These are phyloP conservation scores for Wallacemonas rigidus DNA, from an alignment of 208 protist genomes.

Conservation along the genomic window DNA sequence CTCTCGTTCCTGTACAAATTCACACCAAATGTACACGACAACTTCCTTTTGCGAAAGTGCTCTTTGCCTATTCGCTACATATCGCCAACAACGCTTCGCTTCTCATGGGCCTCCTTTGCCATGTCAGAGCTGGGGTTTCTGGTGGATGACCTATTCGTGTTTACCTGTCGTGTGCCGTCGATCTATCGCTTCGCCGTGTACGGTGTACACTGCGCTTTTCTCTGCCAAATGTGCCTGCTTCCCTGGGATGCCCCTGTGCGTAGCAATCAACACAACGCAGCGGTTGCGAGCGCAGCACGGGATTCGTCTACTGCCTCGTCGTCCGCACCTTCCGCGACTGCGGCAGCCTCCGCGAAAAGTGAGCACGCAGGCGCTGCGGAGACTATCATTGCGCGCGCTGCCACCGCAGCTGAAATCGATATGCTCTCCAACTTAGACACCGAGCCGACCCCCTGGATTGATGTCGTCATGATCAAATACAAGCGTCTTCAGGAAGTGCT, in stretches of 20 bases:
- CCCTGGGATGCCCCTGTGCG: conserved; percentile 66
- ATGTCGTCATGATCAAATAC: conserved; percentile 59
- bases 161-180: conserved; percentile 72
- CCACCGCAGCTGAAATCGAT: conserved; percentile 35
- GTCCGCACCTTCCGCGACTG: background rate
- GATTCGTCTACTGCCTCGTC: background rate
- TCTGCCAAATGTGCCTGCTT: conserved; percentile 62
- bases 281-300: background rate
- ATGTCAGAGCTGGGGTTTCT: conserved; percentile 61
- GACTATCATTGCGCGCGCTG: conserved; percentile 18
- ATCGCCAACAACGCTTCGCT: conserved; percentile 18
- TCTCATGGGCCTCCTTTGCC: conserved; percentile 30
- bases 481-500: conserved; percentile 38
- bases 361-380: background rate
- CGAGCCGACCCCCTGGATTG: conserved; percentile 49
- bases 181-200: conserved; percentile 65
- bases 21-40: conserved; percentile 81
- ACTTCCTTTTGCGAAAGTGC: conserved; percentile 73
- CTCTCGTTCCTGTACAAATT: conserved; percentile 68
- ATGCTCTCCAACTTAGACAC: conserved; percentile 51
- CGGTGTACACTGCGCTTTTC: conserved; percentile 53
- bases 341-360: background rate
- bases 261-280: background rate
- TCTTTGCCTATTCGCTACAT: conserved; percentile 65
- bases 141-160: conserved; percentile 84